Evolutionary conservation across 345 rosid species (phyloP).

Genomic region (Sonneratia alba): DNA sequence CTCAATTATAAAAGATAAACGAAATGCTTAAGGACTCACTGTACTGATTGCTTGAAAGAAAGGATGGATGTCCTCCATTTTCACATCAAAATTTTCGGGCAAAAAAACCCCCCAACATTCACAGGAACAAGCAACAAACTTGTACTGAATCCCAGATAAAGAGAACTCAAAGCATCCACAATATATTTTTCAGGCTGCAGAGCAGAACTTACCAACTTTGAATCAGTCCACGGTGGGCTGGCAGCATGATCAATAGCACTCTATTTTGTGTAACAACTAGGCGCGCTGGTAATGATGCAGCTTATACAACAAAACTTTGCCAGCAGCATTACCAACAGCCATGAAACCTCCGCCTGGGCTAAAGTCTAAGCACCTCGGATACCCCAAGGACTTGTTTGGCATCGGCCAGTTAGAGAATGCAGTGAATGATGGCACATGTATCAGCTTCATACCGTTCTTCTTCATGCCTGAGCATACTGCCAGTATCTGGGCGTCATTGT

Average conservation of each 20-base stretch:
- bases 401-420: constrained; percentile 84
- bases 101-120: neutral
- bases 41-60: no score
- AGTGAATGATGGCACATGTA: constrained; percentile 60
- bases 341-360: constrained; percentile 91
- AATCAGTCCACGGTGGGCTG: neutral
- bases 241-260: neutral
- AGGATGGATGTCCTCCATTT: neutral
- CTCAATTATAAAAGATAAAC: no score
- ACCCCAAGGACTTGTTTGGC: constrained; percentile 37
- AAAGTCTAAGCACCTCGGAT: constrained; percentile 81
- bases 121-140: neutral
- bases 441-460: constrained; percentile 64
- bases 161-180: neutral
- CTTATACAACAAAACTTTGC: constrained; percentile 76
- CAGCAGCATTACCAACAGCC: constrained; percentile 83
- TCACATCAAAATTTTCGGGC: neutral
- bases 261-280: constrained; percentile 4
- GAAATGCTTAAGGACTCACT: neutral
- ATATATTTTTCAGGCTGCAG: neutral
- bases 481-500: constrained; percentile 68
- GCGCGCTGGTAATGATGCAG: constrained; percentile 77
- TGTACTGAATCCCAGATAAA: neutral
- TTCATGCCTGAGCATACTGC: constrained; percentile 72
- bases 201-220: neutral